These are phyloP conservation scores for Lactarius sanguifluus DNA, from an alignment of 768 basidiomycete genomes.

Conservation along the genomic window DNA sequence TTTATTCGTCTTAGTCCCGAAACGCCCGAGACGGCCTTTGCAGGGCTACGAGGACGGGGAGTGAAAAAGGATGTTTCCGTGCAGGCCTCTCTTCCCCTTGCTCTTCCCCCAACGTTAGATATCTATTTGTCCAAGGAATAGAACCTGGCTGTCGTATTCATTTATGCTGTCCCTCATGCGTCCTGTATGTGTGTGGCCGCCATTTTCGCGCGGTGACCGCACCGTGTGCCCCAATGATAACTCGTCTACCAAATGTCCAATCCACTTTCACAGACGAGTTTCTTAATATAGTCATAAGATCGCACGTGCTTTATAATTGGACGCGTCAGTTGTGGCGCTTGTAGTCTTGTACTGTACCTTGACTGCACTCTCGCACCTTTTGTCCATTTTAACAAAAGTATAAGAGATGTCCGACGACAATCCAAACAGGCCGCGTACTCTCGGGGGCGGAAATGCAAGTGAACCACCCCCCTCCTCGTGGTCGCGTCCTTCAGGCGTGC, in stretches of 20 bases:
- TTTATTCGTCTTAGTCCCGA: constrained; percentile 52
- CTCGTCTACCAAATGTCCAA: neutral
- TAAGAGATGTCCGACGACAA: constrained; percentile 19
- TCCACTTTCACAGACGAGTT: too few relatives aligned
- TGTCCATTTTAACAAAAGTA: neutral
- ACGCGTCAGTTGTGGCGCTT: constrained; percentile 6
- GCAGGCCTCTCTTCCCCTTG: neutral
- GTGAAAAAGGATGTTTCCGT: neutral
- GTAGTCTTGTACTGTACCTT: neutral
- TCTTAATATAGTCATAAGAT: constrained; percentile 2
- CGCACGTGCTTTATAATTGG: constrained; percentile 1
- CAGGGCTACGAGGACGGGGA: constrained; percentile 72
- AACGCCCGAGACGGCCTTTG: constrained; percentile 65
- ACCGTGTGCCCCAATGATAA: too few relatives aligned
- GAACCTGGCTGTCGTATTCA: neutral
- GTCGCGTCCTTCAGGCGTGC: constrained; percentile 9
- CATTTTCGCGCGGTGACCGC: too few relatives aligned
- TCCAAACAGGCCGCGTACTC: constrained; percentile 25
- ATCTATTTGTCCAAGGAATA: neutral
- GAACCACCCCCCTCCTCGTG: constrained; percentile 11
- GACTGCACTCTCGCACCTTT: neutral
- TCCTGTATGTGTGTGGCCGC: too few relatives aligned
- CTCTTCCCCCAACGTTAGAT: neutral
- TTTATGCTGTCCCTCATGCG: neutral
- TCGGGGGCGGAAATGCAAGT: constrained; percentile 16